These are phyloP conservation scores for Chaetomidium leptoderma DNA, from an alignment of 495 filamentous ascomycete genomes.

Conservation along the genomic window DNA sequence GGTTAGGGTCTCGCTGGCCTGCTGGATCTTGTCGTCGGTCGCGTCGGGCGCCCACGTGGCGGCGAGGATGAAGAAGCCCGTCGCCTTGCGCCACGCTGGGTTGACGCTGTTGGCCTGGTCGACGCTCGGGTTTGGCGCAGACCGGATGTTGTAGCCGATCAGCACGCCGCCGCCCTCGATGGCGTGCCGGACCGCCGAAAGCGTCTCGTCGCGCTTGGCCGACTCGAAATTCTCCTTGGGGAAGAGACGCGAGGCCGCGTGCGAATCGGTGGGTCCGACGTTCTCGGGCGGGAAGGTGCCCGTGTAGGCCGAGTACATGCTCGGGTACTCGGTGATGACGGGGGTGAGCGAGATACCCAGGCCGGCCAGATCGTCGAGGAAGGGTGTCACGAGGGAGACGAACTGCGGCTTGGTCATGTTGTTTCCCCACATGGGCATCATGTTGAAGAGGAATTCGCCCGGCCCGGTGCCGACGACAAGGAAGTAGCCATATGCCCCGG, in stretches of 20 bases:
- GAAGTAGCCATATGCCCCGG: constrained; percentile 55
- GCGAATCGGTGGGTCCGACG: constrained; percentile 38
- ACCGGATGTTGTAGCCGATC: constrained; percentile 7
- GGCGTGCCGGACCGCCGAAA: constrained; percentile 44
- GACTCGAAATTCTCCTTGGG: constrained; percentile 46
- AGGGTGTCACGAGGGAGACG: constrained; percentile 44
- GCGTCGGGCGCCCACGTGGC: constrained; percentile 37
- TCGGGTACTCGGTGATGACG: constrained; percentile 47
- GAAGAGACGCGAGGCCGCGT: constrained; percentile 49
- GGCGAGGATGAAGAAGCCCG: constrained; percentile 45
- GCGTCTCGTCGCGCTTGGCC: constrained; percentile 39
- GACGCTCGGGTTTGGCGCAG: constrained; percentile 24
- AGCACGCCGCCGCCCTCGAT: constrained; percentile 25
- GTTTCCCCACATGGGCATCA: constrained; percentile 48
- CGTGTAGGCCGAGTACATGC: constrained; percentile 46
- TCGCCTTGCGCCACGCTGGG: constrained; percentile 48
- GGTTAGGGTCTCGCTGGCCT: constrained; percentile 45
- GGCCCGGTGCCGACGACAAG: constrained; percentile 25
- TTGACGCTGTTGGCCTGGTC: constrained; percentile 43
- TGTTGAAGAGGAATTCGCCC: constrained; percentile 38
- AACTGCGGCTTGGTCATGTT: constrained; percentile 48
- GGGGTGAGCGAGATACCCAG: constrained; percentile 41
- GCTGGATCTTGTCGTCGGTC: constrained; percentile 37
- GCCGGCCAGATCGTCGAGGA: constrained; percentile 36
- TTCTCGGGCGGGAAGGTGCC: constrained; percentile 46